Base-by-base conservation (phyloP, 2,329 filamentous ascomycete genomes). In the Huntiella decipiens region DNA sequence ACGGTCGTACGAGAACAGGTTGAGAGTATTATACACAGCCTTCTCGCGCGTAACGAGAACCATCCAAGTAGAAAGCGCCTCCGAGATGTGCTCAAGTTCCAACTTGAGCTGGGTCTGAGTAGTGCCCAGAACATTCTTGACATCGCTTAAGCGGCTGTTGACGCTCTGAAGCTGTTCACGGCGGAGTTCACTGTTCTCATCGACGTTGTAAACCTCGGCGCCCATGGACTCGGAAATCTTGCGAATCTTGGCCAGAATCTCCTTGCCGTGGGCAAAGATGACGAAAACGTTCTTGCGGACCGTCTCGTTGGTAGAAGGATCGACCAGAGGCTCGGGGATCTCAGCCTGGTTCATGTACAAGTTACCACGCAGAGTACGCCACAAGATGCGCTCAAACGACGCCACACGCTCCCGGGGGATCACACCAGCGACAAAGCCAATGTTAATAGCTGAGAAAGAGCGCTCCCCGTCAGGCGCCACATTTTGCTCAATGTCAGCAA, bases 301-400 rank as follows among this genome's bases (percentile, higher is more conserved):
- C 52, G 83, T 71, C 64, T 96, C 88, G 60, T 96, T 95, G 66
- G 77, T 94, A 58, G 81, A 73, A 12, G 91, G 88, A 61, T 98
- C 84, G 60, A 94, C 71, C 54, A 98, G 80, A 34, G 84, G 77
- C 61, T 98, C 88, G 5, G 86, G 79, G 51, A 98, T 98, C 69
- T 98, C 91, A 36, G 88, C 88, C 68, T 98, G 92, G 65, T 98
- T 98, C 91, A 98, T 98, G 71, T 96, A 98, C 52, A 98, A 68
- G 63, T 98, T 98, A 56, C 91, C 91, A 61, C 91, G 85, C 37
- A 98, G 75, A 0, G 92, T 95, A 57, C 91, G 78, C 91, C 91
- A 98, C 44, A 98, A 71, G 54, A 98, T 98, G 50, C 91, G 81
- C 66, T 98, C 92, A 59, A 98, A 98, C 19, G 88, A 83, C 11